A percentile compares a stretch with the other conserved stretches of the same genome.
Conservation (phyloP, 345 rosid species). For the Lenwebbia sp. region DNA sequence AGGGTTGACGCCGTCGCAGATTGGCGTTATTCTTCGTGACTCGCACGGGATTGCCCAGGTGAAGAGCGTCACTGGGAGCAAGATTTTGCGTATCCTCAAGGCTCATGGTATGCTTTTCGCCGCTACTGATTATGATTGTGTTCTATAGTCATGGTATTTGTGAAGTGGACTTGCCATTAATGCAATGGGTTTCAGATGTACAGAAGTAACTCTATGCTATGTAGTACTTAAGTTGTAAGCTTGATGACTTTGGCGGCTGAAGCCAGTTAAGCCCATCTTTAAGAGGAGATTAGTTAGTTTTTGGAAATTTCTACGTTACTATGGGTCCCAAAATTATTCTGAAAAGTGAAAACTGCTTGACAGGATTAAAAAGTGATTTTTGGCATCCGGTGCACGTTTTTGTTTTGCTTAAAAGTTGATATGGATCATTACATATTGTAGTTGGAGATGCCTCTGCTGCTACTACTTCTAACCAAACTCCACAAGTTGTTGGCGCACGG, state of each 20-base stretch:
- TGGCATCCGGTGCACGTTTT: neutral
- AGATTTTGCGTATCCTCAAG: conserved; percentile 34
- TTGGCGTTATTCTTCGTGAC: conserved; percentile 40
- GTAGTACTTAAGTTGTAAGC: neutral
- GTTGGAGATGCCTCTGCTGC: neutral
- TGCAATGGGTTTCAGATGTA: neutral
- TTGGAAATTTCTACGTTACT: neutral
- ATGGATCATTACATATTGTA: neutral
- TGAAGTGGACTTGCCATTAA: neutral
- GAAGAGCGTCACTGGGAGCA: conserved; percentile 35
- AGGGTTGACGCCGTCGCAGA: conserved; percentile 40
- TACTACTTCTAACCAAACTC: neutral
- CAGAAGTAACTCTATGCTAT: neutral
- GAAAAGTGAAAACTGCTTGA: neutral
- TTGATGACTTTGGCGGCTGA: neutral
- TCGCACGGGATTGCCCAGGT: conserved; percentile 44
- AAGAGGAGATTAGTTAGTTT: neutral
- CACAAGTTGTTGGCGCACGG: neutral
- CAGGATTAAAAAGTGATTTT: neutral
- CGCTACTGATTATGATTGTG: neutral
- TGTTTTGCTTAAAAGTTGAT: neutral
- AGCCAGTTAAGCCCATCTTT: neutral
- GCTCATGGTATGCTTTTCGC: conserved; percentile 10
- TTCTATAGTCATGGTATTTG: neutral
- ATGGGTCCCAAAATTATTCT: neutral